phyloP scores from a whole-genome alignment of 2,329 filamentous ascomycete species.

The Neofusicoccum parvum region DNA sequence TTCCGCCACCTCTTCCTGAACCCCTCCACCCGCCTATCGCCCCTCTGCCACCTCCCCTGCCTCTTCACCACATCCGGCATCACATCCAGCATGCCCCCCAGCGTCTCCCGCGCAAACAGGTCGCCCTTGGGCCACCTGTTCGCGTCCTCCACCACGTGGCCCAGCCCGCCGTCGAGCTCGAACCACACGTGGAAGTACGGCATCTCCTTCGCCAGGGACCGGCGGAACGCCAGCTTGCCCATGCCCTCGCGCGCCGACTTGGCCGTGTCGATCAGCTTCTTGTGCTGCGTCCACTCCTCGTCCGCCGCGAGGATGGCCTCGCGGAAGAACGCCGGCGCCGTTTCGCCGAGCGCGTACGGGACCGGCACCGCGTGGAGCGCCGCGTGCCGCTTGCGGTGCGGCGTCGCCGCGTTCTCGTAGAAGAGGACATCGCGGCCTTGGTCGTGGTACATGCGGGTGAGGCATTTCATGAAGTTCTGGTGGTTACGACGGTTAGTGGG shows the following conservation, averaged over 20 bases:
- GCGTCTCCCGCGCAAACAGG: conserved; percentile 85
- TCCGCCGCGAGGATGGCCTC: conserved; percentile 89
- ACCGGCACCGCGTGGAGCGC: conserved; percentile 85
- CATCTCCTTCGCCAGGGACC: conserved; percentile 88
- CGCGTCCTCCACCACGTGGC: conserved; percentile 87
- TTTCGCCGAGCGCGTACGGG: conserved; percentile 87
- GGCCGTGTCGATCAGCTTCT: conserved; percentile 87
- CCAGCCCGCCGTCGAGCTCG: conserved; percentile 84
- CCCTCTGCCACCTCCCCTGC: conserved; percentile 81
- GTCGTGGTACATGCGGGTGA: conserved; percentile 92
- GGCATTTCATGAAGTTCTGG: conserved; percentile 91
- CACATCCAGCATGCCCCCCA: conserved; percentile 88
- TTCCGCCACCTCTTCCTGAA: conserved; percentile 87
- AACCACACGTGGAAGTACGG: conserved; percentile 99
- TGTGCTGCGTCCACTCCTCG: conserved; percentile 94
- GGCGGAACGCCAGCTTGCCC: conserved; percentile 80
- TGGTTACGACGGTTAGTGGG: neutral
- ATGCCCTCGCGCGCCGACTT: conserved; percentile 66
- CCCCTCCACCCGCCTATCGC: conserved; percentile 68
- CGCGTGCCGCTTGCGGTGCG: conserved; percentile 78
- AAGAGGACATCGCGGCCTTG: conserved; percentile 92
- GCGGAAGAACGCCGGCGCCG: conserved; percentile 89
- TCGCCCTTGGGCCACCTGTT: conserved; percentile 87
- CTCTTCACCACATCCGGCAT: conserved; percentile 83
- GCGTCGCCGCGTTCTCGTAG: conserved; percentile 92